These are phyloP conservation scores for Tolypocladium album DNA, from an alignment of 2,329 filamentous ascomycete species.

Conservation along the genomic window DNA sequence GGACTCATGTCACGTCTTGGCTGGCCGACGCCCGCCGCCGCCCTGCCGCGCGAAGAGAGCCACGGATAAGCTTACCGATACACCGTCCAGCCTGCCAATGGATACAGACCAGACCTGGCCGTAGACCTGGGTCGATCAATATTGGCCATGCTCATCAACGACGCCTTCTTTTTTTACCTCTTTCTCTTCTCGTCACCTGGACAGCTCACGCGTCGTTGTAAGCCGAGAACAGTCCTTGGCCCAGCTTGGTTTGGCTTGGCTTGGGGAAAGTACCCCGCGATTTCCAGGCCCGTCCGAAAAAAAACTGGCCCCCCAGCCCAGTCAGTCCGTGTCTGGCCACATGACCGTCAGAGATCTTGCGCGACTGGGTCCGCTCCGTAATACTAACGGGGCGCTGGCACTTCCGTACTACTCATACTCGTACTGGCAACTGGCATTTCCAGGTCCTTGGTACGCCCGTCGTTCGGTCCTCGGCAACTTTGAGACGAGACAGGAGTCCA, in stretches of 20 bases:
- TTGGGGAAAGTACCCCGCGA: background rate
- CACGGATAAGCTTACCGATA: background rate
- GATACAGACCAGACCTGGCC: background rate
- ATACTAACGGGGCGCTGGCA: background rate
- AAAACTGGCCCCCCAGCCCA: background rate
- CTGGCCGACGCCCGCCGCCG: background rate
- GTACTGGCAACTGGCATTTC: background rate
- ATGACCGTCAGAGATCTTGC: constrained; percentile 3
- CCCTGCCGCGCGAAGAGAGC: background rate
- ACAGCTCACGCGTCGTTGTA: background rate
- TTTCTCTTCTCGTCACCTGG: background rate
- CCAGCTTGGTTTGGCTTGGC: background rate
- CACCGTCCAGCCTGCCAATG: background rate
- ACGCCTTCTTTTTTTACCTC: no score
- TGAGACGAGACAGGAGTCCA: background rate
- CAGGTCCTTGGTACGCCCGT: background rate
- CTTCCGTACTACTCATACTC: background rate
- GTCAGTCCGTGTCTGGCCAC: background rate
- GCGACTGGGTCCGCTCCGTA: background rate
- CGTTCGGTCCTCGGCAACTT: background rate
- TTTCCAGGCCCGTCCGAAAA: background rate
- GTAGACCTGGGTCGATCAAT: background rate
- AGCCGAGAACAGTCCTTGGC: background rate
- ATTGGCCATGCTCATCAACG: background rate
- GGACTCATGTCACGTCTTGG: background rate